Evolutionary conservation across 208 protist genomes (phyloP), one percentile per base, ranked within the genome.

Genomic region (Crithidia fasciculata): DNA sequence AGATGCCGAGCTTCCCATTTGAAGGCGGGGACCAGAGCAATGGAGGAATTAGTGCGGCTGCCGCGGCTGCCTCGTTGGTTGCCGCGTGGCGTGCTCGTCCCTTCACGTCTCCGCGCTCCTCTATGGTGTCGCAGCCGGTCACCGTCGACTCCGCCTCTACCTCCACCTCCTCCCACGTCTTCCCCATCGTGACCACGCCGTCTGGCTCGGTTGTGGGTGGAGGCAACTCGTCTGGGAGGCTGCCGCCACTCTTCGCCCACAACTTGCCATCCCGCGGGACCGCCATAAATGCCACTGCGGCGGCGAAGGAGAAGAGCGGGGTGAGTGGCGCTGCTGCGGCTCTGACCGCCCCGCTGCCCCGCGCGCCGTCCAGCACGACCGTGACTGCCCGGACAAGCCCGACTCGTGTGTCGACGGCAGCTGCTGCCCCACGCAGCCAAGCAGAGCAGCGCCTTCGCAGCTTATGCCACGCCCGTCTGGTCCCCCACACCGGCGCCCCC

Each of bases 111-210:
- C 19, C 53, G 54, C 53, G 41, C 50, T 70, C 65, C 8, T 70
- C 54, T 40, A 53, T 59, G 19, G 53, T 41, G 10, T 70, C 53
- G 6, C 65, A 47, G n/a, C 49, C 50, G 0, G 18, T 52, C 19
- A 70, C 65, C 10, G 40, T 61, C 18, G 65, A 70, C 53, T 70
- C 65, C 7, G 65, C 65, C 40, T 70, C 65, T 1, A 70, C 53
- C 0, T 70, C 65, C 10, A 70, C 41, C 52, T 70, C 65, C 0
- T 61, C 53, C 19, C 65, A 70, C n/a, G 28, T 53, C 16, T 59
- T n/a, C 19, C 65, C 41, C 18, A 1, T 53, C 53, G 2, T n/a
- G 12, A 53, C 39, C 3, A 70, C 65, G 41, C 65, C 52, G 19
- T 61, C 53, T 7, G 43, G 53, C 12, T 70, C 53, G 19, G 13